These are phyloP conservation scores for Lactifluus hygrophoroides DNA, from an alignment of 768 basidiomycete genomes.

Conservation along the genomic window DNA sequence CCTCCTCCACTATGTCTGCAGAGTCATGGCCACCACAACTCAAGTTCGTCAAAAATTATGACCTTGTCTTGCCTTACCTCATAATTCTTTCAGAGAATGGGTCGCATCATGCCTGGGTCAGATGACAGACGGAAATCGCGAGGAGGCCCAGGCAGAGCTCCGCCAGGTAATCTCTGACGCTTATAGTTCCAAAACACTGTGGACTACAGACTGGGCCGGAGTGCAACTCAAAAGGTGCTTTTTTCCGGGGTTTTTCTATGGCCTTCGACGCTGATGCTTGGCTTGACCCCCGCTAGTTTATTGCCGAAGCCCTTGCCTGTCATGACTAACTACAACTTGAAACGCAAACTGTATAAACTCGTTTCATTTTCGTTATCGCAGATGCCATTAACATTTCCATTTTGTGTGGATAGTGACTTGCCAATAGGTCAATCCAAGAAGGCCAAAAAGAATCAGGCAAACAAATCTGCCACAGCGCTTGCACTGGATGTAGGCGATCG, in stretches of 20 bases:
- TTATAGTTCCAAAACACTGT: slow-evolving; percentile 73
- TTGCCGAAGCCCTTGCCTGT: slow-evolving; percentile 48
- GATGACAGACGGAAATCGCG: slow-evolving; percentile 81
- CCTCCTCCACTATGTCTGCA: slow-evolving; percentile 44
- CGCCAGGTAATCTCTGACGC: slow-evolving; percentile 95
- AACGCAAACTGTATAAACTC: slow-evolving; percentile 58
- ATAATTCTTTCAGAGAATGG: slow-evolving; percentile 61
- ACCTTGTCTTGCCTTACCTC: slow-evolving; percentile 14
- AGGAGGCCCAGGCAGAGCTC: slow-evolving; percentile 86
- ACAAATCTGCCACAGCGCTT: slow-evolving; percentile 20
- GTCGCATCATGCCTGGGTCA: slow-evolving; percentile 88
- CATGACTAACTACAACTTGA: slow-evolving; percentile 35
- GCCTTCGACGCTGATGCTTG: not conserved
- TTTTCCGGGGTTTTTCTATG: slow-evolving; percentile 8
- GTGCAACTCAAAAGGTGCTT: slow-evolving; percentile 80
- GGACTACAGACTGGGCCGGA: slow-evolving; percentile 91
- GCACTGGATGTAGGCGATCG: slow-evolving; percentile 54
- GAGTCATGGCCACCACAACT: slow-evolving; percentile 77
- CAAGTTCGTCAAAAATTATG: slow-evolving; percentile 48
- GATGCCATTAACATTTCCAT: not conserved
- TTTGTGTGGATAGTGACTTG: not conserved
- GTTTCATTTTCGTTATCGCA: not conserved
- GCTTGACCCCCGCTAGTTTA: slow-evolving; percentile 34
- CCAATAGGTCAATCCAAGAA: slow-evolving; percentile 36
- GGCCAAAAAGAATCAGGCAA: slow-evolving; percentile 44